Evolutionary conservation across 495 filamentous ascomycete species (phyloP).

Genomic region (Tuber brumale): DNA sequence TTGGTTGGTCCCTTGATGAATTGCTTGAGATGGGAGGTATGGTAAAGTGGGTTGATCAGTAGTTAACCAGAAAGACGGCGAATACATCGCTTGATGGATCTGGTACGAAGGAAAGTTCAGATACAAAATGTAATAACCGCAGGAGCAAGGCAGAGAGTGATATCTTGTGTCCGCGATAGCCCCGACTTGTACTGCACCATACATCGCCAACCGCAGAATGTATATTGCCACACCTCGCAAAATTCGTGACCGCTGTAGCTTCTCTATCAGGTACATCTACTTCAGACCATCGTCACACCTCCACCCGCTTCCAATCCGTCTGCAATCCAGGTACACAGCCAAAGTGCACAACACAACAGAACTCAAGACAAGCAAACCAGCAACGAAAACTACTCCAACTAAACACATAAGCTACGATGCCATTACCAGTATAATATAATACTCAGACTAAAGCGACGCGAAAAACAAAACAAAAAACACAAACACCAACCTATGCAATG

Average conservation of each 20-base stretch:
- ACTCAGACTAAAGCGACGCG: background rate
- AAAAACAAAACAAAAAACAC: background rate
- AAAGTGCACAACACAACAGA: background rate
- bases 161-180: background rate
- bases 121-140: background rate
- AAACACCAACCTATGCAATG: slow-evolving; percentile 3
- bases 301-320: background rate
- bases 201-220: background rate
- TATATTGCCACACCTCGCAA: background rate
- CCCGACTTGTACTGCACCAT: too few relatives aligned
- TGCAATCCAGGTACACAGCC: background rate
- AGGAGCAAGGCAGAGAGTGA: background rate
- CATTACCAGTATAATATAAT: background rate
- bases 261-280: background rate
- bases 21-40: too few relatives aligned
- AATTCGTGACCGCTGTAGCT: background rate
- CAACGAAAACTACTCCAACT: background rate
- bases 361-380: background rate
- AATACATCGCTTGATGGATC: background rate
- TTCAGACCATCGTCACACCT: background rate
- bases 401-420: background rate
- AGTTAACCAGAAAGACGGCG: too few relatives aligned
- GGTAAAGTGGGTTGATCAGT: too few relatives aligned
- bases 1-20: too few relatives aligned
- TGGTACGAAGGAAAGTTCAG: background rate